Evolutionary conservation across 495 filamentous ascomycete genomes (phyloP), one percentile per base, ranked within the genome.

Genomic region (Trichoderma parareesei): DNA sequence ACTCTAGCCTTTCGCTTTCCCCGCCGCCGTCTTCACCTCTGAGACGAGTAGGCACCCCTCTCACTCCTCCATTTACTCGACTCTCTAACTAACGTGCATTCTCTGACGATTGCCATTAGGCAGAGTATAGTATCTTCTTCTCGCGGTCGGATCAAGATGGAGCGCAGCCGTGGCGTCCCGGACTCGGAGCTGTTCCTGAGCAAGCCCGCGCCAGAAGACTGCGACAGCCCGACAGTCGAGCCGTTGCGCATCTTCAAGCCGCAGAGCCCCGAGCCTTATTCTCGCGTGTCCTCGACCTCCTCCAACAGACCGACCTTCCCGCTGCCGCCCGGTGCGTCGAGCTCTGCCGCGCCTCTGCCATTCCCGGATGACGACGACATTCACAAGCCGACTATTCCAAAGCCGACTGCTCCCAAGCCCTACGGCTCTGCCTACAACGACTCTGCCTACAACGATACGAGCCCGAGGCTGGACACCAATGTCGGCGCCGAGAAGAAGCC

Each of bases 241-340:
- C 93, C 93, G 38, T 76, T 97, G 73, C 85, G 91, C 67, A 96
- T 97, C 71, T 87, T 85, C 79, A 96, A 96, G 74, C 81, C 81
- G 13, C 71, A 74, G 71, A 84, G 73, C 75, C 85, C 81, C 55
- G 72, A 66, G 67, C 67, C 62, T 67, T 77, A 73, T 65, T 75
- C 75, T 65, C 78, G 78, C 65, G 66, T 85, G 79, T 69, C 78
- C 81, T 53, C 73, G 77, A 37, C 75, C 82, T 63, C 72, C 79
- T 46, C 69, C 76, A 61, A 76, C 83, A 74, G 69, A 71, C 78
- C 75, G 35, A 79, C 73, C 65, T 88, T 83, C 72, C 85, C 77
- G 46, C 80, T 84, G 62, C 86, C 85, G 64, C 84, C 84, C 49
- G 85, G 81, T 68, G 82, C 82, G 64, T 88, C 84, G 49, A 88